Percentiles rank a stretch among this genome's conserved stretches.
These are phyloP conservation scores for Boletus tomentosulus DNA, from an alignment of 768 basidiomycete species.

Conservation along the genomic window DNA sequence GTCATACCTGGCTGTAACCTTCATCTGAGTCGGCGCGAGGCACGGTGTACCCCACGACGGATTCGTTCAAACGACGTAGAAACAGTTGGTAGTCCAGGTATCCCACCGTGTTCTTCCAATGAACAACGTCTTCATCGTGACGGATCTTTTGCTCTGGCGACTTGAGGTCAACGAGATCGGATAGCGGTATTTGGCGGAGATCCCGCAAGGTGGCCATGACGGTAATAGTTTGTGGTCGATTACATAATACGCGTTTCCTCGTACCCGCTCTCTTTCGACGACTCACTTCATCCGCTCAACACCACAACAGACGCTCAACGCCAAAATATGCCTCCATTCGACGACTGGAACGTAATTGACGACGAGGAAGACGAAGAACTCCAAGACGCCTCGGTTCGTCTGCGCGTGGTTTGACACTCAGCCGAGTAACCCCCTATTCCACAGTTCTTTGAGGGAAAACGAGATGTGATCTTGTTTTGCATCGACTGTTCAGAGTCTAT, in stretches of 20 bases:
- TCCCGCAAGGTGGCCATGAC: conserved; percentile 21
- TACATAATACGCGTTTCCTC: conserved; percentile 24
- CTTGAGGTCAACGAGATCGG: conserved; percentile 13
- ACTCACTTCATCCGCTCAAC: background rate
- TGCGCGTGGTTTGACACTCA: conserved; percentile 7
- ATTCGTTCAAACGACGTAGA: conserved; percentile 69
- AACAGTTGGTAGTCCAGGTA: conserved; percentile 75
- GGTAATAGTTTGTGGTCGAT: background rate
- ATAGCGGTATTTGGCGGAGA: conserved; percentile 31
- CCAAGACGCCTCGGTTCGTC: conserved; percentile 58
- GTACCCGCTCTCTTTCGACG: background rate
- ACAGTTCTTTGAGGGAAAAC: conserved; percentile 67
- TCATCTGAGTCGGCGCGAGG: conserved; percentile 30
- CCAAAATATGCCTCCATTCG: conserved; percentile 57
- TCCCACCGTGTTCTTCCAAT: conserved; percentile 69
- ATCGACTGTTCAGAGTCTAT: conserved; percentile 93
- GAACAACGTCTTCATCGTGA: conserved; percentile 65
- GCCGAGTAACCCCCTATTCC: conserved; percentile 13
- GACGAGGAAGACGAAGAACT: conserved; percentile 83
- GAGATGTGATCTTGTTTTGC: conserved; percentile 90
- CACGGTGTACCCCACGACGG: conserved; percentile 64
- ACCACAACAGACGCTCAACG: background rate
- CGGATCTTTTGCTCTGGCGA: conserved; percentile 55
- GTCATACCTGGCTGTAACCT: conserved; percentile 19
- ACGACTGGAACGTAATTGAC: conserved; percentile 76